Percentiles rank a stretch among this genome's conserved stretches.
These are phyloP conservation scores for Debaryomyces castellii DNA, from an alignment of 805 yeast genomes.

Conservation along the genomic window DNA sequence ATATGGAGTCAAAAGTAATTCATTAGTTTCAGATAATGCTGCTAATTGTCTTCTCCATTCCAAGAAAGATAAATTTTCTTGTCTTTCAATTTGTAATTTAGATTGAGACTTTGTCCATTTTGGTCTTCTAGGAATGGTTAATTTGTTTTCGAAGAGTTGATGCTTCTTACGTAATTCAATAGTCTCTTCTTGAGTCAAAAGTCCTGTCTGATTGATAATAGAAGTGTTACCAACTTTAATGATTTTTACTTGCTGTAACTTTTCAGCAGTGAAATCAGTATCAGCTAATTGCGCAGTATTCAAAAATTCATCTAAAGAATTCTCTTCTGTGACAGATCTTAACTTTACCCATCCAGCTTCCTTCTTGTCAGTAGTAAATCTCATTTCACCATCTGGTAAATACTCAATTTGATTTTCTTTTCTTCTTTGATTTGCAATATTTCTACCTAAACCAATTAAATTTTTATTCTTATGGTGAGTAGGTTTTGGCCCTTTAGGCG, in stretches of 20 bases:
- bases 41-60: slow-evolving; percentile 95
- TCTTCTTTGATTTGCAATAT: slow-evolving; percentile 72
- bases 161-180: slow-evolving; percentile 59
- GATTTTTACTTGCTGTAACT: slow-evolving; percentile 77
- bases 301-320: slow-evolving; percentile 89
- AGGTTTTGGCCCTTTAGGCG: slow-evolving; percentile 92
- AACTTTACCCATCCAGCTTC: slow-evolving; percentile 89
- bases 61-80: slow-evolving; percentile 86
- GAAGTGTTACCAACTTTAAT: slow-evolving; percentile 65
- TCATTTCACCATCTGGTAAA: slow-evolving; percentile 83
- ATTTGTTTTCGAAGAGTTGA: slow-evolving; percentile 61
- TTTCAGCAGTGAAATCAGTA: slow-evolving; percentile 93
- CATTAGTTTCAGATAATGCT: slow-evolving; percentile 75
- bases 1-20: slow-evolving; percentile 88
- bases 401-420: slow-evolving; percentile 67
- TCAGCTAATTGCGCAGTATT: slow-evolving; percentile 95
- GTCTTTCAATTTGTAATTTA: slow-evolving; percentile 74
- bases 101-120: slow-evolving; percentile 74
- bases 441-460: slow-evolving; percentile 80
- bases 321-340: slow-evolving; percentile 92
- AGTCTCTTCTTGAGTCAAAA: slow-evolving; percentile 68
- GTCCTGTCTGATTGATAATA: slow-evolving; percentile 38
- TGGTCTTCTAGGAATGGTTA: slow-evolving; percentile 94
- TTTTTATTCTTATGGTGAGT: slow-evolving; percentile 81
- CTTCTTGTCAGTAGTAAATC: slow-evolving; percentile 82